Evolutionary conservation across 352 stramenopile genomes (phyloP), one percentile per base, ranked within the genome.

Genomic region (Phytophthora pisi): DNA sequence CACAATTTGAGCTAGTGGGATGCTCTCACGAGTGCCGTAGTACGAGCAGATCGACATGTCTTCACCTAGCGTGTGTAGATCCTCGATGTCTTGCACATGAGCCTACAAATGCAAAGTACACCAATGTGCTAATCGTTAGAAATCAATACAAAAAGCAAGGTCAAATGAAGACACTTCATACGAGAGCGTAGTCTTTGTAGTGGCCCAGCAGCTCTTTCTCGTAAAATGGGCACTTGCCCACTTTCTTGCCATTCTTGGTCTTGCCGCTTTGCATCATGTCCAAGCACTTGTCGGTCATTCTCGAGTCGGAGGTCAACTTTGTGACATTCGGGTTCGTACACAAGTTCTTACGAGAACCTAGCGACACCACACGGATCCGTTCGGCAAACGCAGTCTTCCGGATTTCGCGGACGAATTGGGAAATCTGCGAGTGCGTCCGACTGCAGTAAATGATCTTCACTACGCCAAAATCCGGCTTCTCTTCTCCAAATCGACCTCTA

Each of bases 41-140:
- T 99, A 99, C 5, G 97, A 93, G 72, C 98, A 99, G 43, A 91
- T 93, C 5, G 92, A 92, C 74, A 95, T 89, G 16, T 97, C 79
- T 38, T 91, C 75, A 20, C 97, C 97, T 10, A 99, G 75, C 13
- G 73, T 77, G 23, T 92, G 85, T 2, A 99, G 70, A 55, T 99
- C 97, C 81, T 99, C 98, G 55, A 99, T 98, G 64, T 99, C 97
- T 56, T 92, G 84, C 30, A 95, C 84, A 40, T 90, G 75, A 23
- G 85, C 85, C 86, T 96, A 64, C 3, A 68, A 8, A 49, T 15
- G 36, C 20, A 53, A 13, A 16, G 30, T n/a, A 9, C 40, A 45
- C n/a, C 4, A 9, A 45, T 3, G n/a, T 18, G 11, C 13, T 6
- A 4, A 24, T 23, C 16, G 15, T 47, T 24, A 51, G 64, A 46